Percentiles rank a stretch among this genome's conserved stretches.
Conservation (phyloP, 768 basidiomycete species). For the Paxillus ammoniavirescens region DNA sequence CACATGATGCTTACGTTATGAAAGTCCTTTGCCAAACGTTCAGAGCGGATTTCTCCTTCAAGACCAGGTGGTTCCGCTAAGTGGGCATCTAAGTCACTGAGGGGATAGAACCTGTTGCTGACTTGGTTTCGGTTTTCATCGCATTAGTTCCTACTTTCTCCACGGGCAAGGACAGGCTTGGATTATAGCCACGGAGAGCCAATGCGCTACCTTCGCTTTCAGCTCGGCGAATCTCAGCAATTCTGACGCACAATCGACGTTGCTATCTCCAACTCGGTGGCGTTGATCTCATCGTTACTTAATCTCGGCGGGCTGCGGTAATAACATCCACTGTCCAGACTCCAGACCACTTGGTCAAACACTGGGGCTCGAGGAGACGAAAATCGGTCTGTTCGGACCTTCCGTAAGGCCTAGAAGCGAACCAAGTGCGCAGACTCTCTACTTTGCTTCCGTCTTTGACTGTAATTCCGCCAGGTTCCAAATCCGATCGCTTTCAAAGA, state of each 20-base stretch:
- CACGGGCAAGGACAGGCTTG: not conserved
- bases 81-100: not conserved
- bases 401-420: not conserved
- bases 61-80: not conserved
- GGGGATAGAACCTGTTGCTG: not conserved
- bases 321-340: too few species aligned
- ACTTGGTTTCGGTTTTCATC: not conserved
- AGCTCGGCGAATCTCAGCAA: not conserved
- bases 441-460: not conserved
- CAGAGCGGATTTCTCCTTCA: not conserved
- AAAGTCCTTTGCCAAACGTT: not conserved
- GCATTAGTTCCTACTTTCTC: not conserved
- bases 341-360: not conserved
- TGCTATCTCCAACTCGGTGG: not conserved
- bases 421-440: not conserved
- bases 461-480: not conserved
- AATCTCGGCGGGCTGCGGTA: slow-evolving; percentile 5
- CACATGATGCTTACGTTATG: not conserved
- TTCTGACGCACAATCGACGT: not conserved
- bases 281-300: slow-evolving; percentile 13
- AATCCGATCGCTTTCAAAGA: not conserved
- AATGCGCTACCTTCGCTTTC: not conserved
- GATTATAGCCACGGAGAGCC: slow-evolving; percentile 1
- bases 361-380: not conserved
- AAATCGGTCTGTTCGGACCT: not conserved